These are phyloP conservation scores for Colletotrichum abscissum DNA, from an alignment of 2,329 filamentous ascomycete species.

Conservation along the genomic window DNA sequence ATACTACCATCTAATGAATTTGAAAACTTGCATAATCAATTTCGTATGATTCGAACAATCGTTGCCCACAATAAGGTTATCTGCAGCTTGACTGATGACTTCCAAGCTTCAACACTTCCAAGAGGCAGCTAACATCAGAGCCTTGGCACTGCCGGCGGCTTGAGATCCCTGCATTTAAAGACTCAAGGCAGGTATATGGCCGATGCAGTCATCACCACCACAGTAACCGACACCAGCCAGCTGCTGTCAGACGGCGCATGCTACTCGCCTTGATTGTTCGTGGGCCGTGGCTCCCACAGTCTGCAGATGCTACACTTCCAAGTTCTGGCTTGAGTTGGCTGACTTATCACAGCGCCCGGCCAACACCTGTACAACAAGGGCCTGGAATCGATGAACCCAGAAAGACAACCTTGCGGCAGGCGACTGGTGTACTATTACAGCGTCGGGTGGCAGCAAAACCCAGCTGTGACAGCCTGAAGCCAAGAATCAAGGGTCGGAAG, in stretches of 20 bases:
- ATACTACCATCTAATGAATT: conserved; percentile 14
- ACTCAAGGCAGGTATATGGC: conserved; percentile 14
- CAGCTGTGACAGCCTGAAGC: background rate
- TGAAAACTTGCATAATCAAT: background rate
- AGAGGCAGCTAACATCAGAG: background rate
- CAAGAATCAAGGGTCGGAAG: conserved; percentile 12
- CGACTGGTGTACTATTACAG: background rate
- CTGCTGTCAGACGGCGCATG: background rate
- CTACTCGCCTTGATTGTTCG: background rate
- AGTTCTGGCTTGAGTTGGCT: background rate
- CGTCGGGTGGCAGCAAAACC: background rate
- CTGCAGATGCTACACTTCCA: background rate
- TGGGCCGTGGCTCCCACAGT: too few species aligned
- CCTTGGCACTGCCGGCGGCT: background rate
- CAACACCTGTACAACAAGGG: background rate
- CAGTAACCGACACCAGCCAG: background rate
- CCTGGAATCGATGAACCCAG: conserved; percentile 10
- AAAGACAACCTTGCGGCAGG: conserved; percentile 22
- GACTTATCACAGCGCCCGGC: background rate
- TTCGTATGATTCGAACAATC: rapidly evolving
- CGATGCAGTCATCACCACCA: conserved; percentile 16
- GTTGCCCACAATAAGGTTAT: too few species aligned
- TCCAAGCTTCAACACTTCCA: background rate
- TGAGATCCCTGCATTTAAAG: conserved; percentile 7
- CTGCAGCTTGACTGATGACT: background rate